Evolutionary conservation across 257 asterid species (phyloP).

Genomic region (Lycium ferocissimum): DNA sequence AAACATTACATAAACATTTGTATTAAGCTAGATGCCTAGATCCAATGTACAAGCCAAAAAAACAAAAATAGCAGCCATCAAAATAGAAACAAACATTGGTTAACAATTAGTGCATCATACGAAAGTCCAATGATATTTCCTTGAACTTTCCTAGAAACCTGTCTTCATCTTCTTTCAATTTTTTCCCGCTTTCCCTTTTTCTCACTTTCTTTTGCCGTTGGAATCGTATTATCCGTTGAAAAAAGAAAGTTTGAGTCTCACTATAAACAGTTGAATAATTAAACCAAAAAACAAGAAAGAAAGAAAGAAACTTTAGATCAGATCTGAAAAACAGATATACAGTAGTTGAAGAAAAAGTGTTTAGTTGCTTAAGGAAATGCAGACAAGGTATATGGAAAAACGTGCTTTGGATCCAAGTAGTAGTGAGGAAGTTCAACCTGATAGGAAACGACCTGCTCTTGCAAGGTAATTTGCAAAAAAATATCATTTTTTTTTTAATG

Average conservation of each 20-base stretch:
- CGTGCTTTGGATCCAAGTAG: slow-evolving; percentile 70
- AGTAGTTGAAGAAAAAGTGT: slow-evolving; percentile 11
- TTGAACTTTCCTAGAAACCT: slow-evolving; percentile 52
- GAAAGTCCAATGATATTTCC: slow-evolving; percentile 47
- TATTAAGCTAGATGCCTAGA: background rate
- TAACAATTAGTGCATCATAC: no score
- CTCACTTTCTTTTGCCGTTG: slow-evolving; percentile 28
- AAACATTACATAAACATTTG: background rate
- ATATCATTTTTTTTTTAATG: background rate
- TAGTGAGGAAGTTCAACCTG: slow-evolving; percentile 78
- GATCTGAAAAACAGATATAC: slow-evolving; percentile 43
- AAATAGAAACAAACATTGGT: background rate
- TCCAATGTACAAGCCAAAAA: background rate
- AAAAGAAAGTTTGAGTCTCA: background rate
- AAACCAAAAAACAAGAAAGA: background rate
- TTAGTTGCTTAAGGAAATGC: slow-evolving; percentile 50
- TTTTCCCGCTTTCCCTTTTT: slow-evolving; percentile 60
- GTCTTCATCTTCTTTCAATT: slow-evolving; percentile 66
- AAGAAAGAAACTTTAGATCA: slow-evolving; percentile 45
- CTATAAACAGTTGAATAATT: slow-evolving; percentile 1
- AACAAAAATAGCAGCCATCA: slow-evolving; percentile 10
- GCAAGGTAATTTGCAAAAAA: slow-evolving; percentile 63
- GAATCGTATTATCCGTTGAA: slow-evolving; percentile 38
- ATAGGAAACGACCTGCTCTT: slow-evolving; percentile 96
- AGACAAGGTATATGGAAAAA: slow-evolving; percentile 67